Base-by-base conservation (phyloP, 768 basidiomycete genomes). In the Phaeolepiota aurea region DNA sequence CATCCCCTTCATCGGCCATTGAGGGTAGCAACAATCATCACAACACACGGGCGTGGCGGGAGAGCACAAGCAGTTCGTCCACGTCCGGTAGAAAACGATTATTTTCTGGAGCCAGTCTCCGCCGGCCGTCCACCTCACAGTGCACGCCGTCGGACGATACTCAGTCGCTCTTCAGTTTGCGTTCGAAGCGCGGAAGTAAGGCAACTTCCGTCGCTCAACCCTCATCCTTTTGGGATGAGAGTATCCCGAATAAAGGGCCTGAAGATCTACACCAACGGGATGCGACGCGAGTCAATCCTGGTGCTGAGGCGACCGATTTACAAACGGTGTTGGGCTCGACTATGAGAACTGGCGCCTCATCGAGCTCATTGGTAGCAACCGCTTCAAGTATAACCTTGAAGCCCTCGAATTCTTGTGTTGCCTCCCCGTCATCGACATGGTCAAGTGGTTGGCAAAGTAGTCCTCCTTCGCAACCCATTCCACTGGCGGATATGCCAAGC, bases 271-370 rank as follows among this genome's bases (percentile, higher is more conserved):
- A 11, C 51, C n/a, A n/a, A n/a, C n/a, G n/a, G n/a, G n/a, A n/a
- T n/a, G n/a, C 79, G 5, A 77, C 81, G 52, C 72, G 72, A 30
- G 84, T 83, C 45, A 71, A 83, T 71, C 76, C 79, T 12, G 74
- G 77, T 16, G 78, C 76, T 13, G 77, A 82, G 42, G 69, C 82
- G 64, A 68, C 76, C 15, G 66, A 69, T 54, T 58, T 83, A 7
- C 80, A 82, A 50, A 76, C 37, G 9, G 16, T n/a, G n/a, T n/a
- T n/a, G n/a, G n/a, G n/a, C n/a, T n/a, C n/a, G n/a, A n/a, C n/a
- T n/a, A n/a, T n/a, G n/a, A n/a, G n/a, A n/a, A n/a, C n/a, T n/a
- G n/a, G n/a, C n/a, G n/a, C n/a, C n/a, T n/a, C n/a, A n/a, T n/a
- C n/a, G n/a, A n/a, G n/a, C n/a, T n/a, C n/a, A n/a, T n/a, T n/a